Conservation (phyloP, 176 grass and related monocot species). For the Carex littledalei region DNA sequence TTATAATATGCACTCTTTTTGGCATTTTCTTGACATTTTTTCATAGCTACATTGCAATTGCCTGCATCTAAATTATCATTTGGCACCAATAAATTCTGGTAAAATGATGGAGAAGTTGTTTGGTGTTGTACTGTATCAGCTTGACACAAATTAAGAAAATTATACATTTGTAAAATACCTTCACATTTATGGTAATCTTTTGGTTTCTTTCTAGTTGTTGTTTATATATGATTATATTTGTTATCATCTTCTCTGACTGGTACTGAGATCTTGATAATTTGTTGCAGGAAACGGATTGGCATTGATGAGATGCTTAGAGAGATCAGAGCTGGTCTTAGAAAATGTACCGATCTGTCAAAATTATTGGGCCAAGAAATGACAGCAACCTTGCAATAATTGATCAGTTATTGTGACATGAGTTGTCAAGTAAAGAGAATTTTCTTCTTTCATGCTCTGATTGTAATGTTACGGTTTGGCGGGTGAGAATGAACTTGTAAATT, state of each 20-base stretch:
- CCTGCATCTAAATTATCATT: too few species aligned
- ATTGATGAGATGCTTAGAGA: constrained; percentile 78
- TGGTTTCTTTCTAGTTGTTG: neutral
- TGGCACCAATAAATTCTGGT: neutral
- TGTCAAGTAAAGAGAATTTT: neutral
- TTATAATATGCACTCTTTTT: neutral
- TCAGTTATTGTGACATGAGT: neutral
- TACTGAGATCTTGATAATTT: constrained; percentile 1
- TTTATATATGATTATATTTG: neutral
- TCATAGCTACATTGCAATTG: neutral
- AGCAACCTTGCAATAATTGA: neutral
- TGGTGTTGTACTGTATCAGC: neutral
- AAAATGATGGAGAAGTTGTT: neutral
- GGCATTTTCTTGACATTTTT: neutral
- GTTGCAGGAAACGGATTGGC: constrained; percentile 64
- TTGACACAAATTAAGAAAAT: neutral
- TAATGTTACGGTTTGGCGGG: neutral
- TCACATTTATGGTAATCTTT: neutral
- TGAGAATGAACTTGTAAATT: neutral
- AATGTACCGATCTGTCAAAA: constrained; percentile 55
- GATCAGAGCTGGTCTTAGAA: constrained; percentile 64
- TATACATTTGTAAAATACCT: neutral
- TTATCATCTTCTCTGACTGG: neutral
- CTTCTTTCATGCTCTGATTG: neutral
- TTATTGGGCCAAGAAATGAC: neutral